Conservation (phyloP, 805 yeast species). For the Naumovozyma castellii region DNA sequence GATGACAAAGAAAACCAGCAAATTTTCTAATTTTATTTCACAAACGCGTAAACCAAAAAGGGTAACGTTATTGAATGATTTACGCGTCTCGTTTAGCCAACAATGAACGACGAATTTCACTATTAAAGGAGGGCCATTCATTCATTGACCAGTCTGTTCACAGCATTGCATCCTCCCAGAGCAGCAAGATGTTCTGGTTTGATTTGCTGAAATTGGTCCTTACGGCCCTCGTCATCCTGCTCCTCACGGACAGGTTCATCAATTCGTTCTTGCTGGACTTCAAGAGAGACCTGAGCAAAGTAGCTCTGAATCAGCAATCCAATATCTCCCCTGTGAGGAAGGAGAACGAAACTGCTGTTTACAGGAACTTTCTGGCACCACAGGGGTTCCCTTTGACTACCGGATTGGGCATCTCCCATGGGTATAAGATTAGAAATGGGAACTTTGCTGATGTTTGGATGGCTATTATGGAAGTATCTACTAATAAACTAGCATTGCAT, state of each 20-base stretch:
- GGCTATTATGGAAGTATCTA: conserved; percentile 32
- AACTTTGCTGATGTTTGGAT: conserved; percentile 68
- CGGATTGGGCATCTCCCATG: conserved; percentile 57
- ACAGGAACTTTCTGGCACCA: conserved; percentile 67
- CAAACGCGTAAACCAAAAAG: too few relatives aligned
- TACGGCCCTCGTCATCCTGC: not conserved
- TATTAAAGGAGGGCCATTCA: too few relatives aligned
- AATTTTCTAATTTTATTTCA: too few relatives aligned
- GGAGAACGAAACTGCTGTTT: conserved; percentile 61
- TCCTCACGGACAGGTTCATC: not conserved
- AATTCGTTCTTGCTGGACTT: conserved; percentile 14
- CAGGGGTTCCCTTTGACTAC: conserved; percentile 59
- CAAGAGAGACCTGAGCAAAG: conserved; percentile 46
- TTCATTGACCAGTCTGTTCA: too few relatives aligned
- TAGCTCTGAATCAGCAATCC: conserved; percentile 56
- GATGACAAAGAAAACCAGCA: too few relatives aligned
- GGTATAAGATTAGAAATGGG: conserved; percentile 65
- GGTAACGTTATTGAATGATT: too few relatives aligned
- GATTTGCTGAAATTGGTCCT: too few relatives aligned
- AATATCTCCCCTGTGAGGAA: conserved; percentile 55
- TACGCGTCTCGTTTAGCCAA: too few relatives aligned
- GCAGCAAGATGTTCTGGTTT: too few relatives aligned
- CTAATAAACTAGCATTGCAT: too few relatives aligned
- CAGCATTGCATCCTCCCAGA: too few relatives aligned
- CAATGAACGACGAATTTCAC: too few relatives aligned